Base-by-base conservation (phyloP, 2,329 filamentous ascomycete genomes). In the Diaporthe humulicola region DNA sequence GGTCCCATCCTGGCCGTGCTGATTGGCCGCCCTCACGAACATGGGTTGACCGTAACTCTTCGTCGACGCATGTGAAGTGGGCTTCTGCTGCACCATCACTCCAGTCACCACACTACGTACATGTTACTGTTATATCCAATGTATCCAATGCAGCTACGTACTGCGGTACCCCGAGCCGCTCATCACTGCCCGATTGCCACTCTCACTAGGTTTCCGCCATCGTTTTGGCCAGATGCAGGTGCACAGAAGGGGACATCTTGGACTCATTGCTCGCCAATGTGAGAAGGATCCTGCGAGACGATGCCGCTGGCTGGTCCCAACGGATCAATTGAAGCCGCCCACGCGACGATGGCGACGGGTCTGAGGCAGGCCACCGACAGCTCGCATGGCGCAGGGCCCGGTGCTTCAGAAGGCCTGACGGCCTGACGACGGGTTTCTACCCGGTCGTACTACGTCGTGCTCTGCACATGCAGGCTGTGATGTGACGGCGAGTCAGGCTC, bases 1-100 rank as follows among this genome's bases (percentile, higher is more conserved):
- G 64, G 64, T 40, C 48, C 64, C 64, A 69, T 69, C 48, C 33
- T 54, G 33, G n/a, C 15, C 33, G 17, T 5, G 9, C 48, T 69
- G 64, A 69, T 69, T 69, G 64, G 64, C n/a, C 33, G n/a, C 15
- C 19, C 30, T 12, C n/a, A 40, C 15, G 33, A 69, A 40, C 64
- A 69, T 54, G 64, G 64, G 64, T 54, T 69, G 64, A 69, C 64
- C 64, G 64, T 69, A 69, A 69, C 64, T 69, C 64, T 54, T 69
- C n/a, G 45, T 69, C 64, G 64, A 69, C 64, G 48, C 64, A 69
- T 69, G 64, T 69, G 64, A 69, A 69, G 64, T 69, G 64, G 64
- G 64, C 64, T 69, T 54, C n/a, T 38, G 64, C 64, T 69, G 64
- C 45, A 52, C 64, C 7, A 40, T 69, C 64, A 28, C 64, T 38